phyloP scores from a whole-genome alignment of 2,329 filamentous ascomycete genomes.

The Calonectria pseudoreteaudii region DNA sequence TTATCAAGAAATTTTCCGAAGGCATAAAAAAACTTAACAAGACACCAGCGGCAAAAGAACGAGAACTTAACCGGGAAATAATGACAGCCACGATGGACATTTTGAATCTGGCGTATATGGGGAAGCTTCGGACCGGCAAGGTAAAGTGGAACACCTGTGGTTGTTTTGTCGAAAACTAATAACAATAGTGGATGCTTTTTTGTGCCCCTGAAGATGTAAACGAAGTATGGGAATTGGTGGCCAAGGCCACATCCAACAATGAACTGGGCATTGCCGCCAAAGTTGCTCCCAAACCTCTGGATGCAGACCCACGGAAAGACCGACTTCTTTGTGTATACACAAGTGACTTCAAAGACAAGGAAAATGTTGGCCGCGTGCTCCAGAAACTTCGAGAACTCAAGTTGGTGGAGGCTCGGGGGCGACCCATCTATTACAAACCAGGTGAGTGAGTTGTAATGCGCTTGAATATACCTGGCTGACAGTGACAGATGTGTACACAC shows the following conservation, averaged over 20 bases:
- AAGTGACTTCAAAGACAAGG: constrained; percentile 74
- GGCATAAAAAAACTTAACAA: constrained; percentile 55
- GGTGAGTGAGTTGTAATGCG: constrained; percentile 57
- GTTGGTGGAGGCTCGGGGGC: constrained; percentile 61
- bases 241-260: constrained; percentile 73
- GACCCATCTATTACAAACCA: constrained; percentile 81
- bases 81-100: constrained; percentile 66
- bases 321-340: constrained; percentile 85
- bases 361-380: constrained; percentile 78
- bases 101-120: constrained; percentile 68
- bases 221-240: constrained; percentile 74
- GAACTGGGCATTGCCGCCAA: constrained; percentile 81
- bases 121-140: constrained; percentile 74
- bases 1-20: constrained; percentile 62
- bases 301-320: constrained; percentile 52
- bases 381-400: constrained; percentile 70
- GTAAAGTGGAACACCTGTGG: constrained; percentile 49
- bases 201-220: constrained; percentile 66
- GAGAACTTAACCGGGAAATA: constrained; percentile 63
- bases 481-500: constrained; percentile 72
- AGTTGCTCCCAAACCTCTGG: constrained; percentile 68
- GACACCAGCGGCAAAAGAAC: constrained; percentile 51
- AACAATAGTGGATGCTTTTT: constrained; percentile 79
- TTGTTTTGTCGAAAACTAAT: constrained; percentile 44
- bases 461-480: constrained; percentile 24